Base-by-base conservation (phyloP, 2,329 filamentous ascomycete species). In the Phaeosphaeriaceae sp. region DNA sequence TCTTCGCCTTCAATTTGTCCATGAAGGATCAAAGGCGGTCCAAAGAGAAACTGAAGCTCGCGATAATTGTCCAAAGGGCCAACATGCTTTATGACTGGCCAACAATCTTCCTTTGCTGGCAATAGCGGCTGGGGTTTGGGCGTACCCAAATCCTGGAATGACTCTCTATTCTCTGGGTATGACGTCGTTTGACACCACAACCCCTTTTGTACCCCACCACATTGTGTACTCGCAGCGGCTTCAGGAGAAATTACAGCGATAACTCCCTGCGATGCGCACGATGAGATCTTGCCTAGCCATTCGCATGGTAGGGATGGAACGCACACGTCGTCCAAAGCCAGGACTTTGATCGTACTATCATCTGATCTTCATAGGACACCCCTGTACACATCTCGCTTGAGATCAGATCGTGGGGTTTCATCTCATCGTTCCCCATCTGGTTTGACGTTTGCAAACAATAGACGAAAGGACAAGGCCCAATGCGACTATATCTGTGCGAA, bases 1-100 rank as follows among this genome's bases (percentile, higher is more conserved):
- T 61, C 61, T 70, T 70, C 15, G 55, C 47, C 58, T 66, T 70
- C 23, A 71, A 52, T 42, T 60, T 70, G 52, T 73, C 69, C 70
- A 73, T 73, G 38, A 36, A 4, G 32, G 9, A 6, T 32, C 11
- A 29, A 20, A 41, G 41, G 28, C 36, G 17, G 36, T 46, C 35
- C 43, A 32, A 52, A 46, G 47, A 52, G 36, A 43, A 43, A 23
- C 30, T 13, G 26, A 40, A 46, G 32, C 32, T 52, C 37, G 37
- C 54, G 40, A 33, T 44, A 48, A n/a, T n/a, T n/a, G n/a, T 37
- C 15, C 53, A 50, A 49, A 54, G 44, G 56, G 50, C 47, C 45
- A 58, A 58, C 56, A 62, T 62, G 56, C 50, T 62, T 61, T 62
- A 56, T 50, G 53, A 44, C 35, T 52, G 52, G 42, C 40, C 36